These are phyloP conservation scores for Pseudogymnoascus sp. DNA, from an alignment of 2,329 filamentous ascomycete species.

Conservation along the genomic window DNA sequence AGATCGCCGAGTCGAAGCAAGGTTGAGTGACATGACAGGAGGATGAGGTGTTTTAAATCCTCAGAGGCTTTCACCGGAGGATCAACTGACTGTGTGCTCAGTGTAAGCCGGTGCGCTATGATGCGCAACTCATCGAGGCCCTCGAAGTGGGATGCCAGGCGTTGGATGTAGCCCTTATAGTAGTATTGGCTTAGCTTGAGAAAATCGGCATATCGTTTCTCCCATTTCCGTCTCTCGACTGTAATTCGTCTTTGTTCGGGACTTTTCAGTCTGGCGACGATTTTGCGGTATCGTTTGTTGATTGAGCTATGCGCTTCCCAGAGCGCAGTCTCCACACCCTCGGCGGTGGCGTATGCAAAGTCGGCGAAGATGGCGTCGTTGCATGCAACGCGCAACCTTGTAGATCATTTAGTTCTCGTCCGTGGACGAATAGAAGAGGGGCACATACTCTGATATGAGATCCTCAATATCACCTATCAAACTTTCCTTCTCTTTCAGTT, in stretches of 20 bases:
- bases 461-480: constrained; percentile 41
- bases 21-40: constrained; percentile 71
- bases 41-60: constrained; percentile 39
- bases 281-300: constrained; percentile 69
- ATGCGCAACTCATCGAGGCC: constrained; percentile 25
- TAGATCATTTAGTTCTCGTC: background rate
- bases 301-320: constrained; percentile 75
- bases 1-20: constrained; percentile 85
- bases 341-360: constrained; percentile 54
- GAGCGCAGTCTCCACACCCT: constrained; percentile 61
- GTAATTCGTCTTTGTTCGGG: constrained; percentile 38
- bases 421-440: background rate
- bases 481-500: constrained; percentile 42
- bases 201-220: constrained; percentile 75
- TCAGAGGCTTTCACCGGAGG: constrained; percentile 19
- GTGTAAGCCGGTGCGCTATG: constrained; percentile 26
- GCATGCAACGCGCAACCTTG: constrained; percentile 45
- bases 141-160: constrained; percentile 55
- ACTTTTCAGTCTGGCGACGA: constrained; percentile 49
- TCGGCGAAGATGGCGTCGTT: constrained; percentile 67
- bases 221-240: constrained; percentile 66
- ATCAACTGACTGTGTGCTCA: constrained; percentile 23
- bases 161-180: constrained; percentile 78
- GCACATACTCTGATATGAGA: constrained; percentile 26
- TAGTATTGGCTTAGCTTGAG: constrained; percentile 83